Evolutionary conservation across 306 rosid genomes (phyloP).

Genomic region (Pueraria montana): DNA sequence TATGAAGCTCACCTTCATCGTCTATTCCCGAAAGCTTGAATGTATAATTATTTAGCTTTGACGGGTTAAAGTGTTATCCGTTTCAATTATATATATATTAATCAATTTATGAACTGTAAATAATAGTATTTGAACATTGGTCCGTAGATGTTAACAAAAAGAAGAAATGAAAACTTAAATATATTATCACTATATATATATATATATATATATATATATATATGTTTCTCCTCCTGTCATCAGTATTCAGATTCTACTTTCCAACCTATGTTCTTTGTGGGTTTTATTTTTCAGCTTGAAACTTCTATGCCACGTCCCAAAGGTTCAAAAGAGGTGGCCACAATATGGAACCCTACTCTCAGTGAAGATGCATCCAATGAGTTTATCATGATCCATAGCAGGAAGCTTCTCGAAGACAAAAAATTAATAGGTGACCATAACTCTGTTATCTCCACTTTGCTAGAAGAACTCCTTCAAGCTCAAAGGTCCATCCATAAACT

Average conservation of each 20-base stretch:
- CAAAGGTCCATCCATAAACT: constrained; percentile 50
- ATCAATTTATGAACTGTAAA: no score
- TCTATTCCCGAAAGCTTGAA: no score
- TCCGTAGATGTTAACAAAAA: no score
- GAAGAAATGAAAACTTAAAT: no score
- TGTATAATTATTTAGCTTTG: neutral
- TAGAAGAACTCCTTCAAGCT: constrained; percentile 52
- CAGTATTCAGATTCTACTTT: neutral
- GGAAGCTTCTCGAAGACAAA: constrained; percentile 38
- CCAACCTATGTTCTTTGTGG: neutral
- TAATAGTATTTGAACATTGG: no score
- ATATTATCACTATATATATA: no score
- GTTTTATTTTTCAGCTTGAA: constrained; percentile 43
- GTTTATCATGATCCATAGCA: constrained; percentile 30
- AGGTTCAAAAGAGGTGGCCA: constrained; percentile 41
- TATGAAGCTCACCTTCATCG: neutral
- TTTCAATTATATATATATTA: no score
- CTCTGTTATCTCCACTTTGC: constrained; percentile 47
- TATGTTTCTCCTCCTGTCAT: neutral
- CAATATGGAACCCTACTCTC: constrained; percentile 50
- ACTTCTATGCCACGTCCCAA: constrained; percentile 36
- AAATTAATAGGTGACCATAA: neutral
- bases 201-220: no score
- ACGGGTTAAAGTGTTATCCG: neutral
- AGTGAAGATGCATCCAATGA: constrained; percentile 39